These are phyloP conservation scores for Gymnopus androsaceus DNA, from an alignment of 1,284 basidiomycete species.

Conservation along the genomic window DNA sequence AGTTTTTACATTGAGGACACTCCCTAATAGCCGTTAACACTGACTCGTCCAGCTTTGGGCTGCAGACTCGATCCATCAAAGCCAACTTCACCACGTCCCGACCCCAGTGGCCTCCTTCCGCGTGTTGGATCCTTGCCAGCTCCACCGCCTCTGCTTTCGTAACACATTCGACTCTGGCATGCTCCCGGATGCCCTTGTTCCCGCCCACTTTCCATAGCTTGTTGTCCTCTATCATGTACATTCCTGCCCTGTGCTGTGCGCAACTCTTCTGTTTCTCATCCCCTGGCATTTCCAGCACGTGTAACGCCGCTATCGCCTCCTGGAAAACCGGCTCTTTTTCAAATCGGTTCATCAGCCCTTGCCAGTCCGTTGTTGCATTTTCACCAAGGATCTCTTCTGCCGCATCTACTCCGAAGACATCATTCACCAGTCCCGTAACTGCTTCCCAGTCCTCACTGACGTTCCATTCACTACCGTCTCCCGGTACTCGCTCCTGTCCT, in stretches of 20 bases:
- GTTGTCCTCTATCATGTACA: constrained; percentile 33
- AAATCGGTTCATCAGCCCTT: constrained; percentile 26
- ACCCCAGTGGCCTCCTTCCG: constrained; percentile 30
- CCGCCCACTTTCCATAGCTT: constrained; percentile 33
- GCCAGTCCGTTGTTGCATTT: constrained; percentile 22
- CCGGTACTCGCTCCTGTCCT: constrained; percentile 12
- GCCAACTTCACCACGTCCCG: constrained; percentile 29
- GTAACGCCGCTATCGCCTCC: constrained; percentile 32
- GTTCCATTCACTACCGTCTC: constrained; percentile 35
- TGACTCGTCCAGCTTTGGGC: constrained; percentile 31
- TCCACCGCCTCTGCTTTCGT: constrained; percentile 10
- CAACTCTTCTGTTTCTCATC: constrained; percentile 15
- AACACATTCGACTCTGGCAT: constrained; percentile 22
- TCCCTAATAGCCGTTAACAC: constrained; percentile 31
- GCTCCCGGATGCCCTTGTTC: constrained; percentile 18
- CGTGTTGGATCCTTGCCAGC: constrained; percentile 19
- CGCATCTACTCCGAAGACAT: constrained; percentile 25
- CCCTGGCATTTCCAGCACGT: constrained; percentile 14
- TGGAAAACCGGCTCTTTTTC: constrained; percentile 27
- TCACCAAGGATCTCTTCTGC: not conserved
- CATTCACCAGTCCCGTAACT: constrained; percentile 28
- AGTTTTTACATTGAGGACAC: constrained; percentile 32
- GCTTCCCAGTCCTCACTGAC: constrained; percentile 18
- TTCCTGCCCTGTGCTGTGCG: constrained; percentile 29
- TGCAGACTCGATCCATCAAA: constrained; percentile 28